Evolutionary conservation across 805 yeast genomes (phyloP).

Genomic region (Pichia scutulata): DNA sequence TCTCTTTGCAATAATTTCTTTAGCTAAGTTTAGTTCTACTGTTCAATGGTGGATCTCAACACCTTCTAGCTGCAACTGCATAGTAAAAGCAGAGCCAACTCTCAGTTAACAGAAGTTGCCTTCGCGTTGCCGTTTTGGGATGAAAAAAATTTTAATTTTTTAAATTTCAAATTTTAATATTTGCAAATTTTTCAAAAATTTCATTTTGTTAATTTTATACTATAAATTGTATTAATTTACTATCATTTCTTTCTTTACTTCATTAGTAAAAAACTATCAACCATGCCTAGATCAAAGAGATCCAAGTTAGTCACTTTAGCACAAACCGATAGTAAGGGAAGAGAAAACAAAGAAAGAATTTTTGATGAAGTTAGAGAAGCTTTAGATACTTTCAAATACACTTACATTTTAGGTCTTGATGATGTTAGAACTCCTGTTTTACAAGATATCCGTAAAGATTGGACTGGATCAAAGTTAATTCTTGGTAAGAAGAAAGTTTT

Average conservation of each 20-base stretch:
- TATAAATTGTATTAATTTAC: not conserved
- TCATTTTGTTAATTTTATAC: not conserved
- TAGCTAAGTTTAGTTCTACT: not conserved
- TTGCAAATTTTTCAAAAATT: not conserved
- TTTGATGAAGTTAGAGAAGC: slow-evolving; percentile 85
- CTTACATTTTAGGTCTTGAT: slow-evolving; percentile 80
- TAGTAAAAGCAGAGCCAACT: not conserved
- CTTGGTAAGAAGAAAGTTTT: slow-evolving; percentile 91
- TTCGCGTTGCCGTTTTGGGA: not conserved
- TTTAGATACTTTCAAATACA: slow-evolving; percentile 67
- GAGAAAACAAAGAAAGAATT: slow-evolving; percentile 82
- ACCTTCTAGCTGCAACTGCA: not conserved
- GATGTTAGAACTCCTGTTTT: slow-evolving; percentile 94
- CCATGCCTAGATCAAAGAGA: slow-evolving; percentile 96
- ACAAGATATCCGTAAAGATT: slow-evolving; percentile 85
- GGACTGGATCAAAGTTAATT: slow-evolving; percentile 84
- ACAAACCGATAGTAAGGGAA: slow-evolving; percentile 92
- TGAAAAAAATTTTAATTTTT: not conserved
- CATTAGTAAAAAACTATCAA: slow-evolving; percentile 10
- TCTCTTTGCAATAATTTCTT: not conserved
- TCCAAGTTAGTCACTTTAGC: slow-evolving; percentile 93
- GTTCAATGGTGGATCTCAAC: not conserved
- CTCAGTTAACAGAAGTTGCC: not conserved
- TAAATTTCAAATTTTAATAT: not conserved
- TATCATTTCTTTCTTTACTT: not conserved